Evolutionary conservation across 164 flowering plant genomes (phyloP).

Genomic region (Taxillus chinensis): DNA sequence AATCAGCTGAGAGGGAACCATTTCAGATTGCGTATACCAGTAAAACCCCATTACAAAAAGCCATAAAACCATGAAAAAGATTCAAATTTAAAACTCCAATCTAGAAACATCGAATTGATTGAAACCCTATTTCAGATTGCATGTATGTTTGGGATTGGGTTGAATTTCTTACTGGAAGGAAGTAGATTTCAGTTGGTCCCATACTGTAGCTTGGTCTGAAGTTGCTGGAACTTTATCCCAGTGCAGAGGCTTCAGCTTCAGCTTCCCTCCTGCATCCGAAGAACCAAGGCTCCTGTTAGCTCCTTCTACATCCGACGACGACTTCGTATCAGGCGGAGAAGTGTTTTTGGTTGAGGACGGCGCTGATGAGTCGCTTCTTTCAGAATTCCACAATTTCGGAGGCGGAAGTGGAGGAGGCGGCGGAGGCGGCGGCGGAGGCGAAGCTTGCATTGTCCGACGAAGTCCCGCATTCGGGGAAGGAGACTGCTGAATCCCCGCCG

Average conservation of each 20-base stretch:
- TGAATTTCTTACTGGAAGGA: conserved; percentile 67
- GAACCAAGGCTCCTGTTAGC: conserved; percentile 12
- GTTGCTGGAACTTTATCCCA: conserved; percentile 99
- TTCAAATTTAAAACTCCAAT: too few relatives aligned
- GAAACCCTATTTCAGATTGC: neutral
- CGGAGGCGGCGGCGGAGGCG: conserved; percentile 56
- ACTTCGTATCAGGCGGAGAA: conserved; percentile 8
- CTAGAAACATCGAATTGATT: too few relatives aligned
- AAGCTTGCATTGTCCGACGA: conserved; percentile 33
- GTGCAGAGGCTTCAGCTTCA: conserved; percentile 84
- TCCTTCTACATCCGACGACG: conserved; percentile 17
- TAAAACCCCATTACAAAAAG: too few relatives aligned
- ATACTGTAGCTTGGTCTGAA: conserved; percentile 85
- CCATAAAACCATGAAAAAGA: too few relatives aligned
- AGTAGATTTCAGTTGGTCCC: conserved; percentile 93
- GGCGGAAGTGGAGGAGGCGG: conserved; percentile 17
- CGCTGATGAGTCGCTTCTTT: conserved; percentile 14
- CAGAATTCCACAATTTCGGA: conserved; percentile 16
- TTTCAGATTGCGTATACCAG: too few relatives aligned
- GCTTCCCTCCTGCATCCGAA: conserved; percentile 37
- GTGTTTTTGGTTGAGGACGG: conserved; percentile 16
- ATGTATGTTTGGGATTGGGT: conserved; percentile 12
- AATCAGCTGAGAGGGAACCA: neutral
- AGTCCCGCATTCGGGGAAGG: conserved; percentile 44
- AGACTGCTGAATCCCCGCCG: conserved; percentile 31